Base-by-base conservation (phyloP, 768 basidiomycete species). In the Pulveroboletus ravenelii region DNA sequence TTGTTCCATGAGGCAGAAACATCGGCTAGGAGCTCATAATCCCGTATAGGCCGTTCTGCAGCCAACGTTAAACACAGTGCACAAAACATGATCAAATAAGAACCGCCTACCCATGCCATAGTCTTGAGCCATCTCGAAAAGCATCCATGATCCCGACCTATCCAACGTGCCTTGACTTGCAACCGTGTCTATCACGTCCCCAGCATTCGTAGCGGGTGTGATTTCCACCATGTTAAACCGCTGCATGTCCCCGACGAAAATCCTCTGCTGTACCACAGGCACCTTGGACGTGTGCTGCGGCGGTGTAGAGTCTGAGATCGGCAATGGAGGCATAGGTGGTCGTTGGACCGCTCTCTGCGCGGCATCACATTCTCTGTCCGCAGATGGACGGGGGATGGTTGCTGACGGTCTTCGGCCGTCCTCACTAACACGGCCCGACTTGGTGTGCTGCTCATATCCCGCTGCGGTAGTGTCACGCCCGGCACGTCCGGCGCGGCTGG, bases 101-200 rank as follows among this genome's bases (percentile, higher is more conserved):
- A 32, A 31, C 34, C 3, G 67, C 81, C 50, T 63, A 94, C 93
- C 93, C 84, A 94, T 87, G 51, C 93, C 93, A 62, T 93, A 87
- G 62, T 93, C 89, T 55, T 90, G 87, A 31, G 89, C 89, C 27
- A 94, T 68, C 70, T 98, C 95, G 65, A 80, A 94, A 27, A 98
- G 65, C 78, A 93, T 92, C 89, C 91, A 96, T 6, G 80, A 84
- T 5, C 77, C 82, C n/a, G 68, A 73, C 41, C 79, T 78, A 38
- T 78, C 78, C 39, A 95, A 67, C 48, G 80, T 78, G 10, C 87
- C 89, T 61, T 86, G 81, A 15, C 69, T 69, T 37, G 84, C 79
- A 25, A 93, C 74, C 61, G 80, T 71, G 12, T 76, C 71, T 47
- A 95, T 67, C 6, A 94, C 80, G 48, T 92, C 87, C 32, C 81